Evolutionary conservation across 495 filamentous ascomycete genomes (phyloP), one percentile per base, ranked within the genome.

Genomic region (Cenococcum geophilum): DNA sequence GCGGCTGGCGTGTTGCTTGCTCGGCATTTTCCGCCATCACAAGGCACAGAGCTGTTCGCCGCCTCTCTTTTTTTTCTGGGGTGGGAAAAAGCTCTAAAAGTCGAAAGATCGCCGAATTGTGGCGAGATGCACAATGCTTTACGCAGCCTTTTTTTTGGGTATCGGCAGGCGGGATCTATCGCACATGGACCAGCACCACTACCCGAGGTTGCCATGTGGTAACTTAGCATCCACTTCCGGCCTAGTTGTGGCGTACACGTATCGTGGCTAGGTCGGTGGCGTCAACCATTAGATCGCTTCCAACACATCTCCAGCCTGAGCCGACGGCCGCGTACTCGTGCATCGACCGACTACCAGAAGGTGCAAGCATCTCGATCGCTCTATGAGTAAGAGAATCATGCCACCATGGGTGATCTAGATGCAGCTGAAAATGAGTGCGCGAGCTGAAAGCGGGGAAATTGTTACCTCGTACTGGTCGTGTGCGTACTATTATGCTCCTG

Each of bases 271-370:
- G n/a, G n/a, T n/a, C n/a, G n/a, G 55, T 57, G 35, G 55, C 55
- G 55, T 23, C 16, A 42, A 45, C 45, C 55, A 4, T 37, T 21
- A 20, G 55, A 36, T 27, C 32, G 21, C 21, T 27, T 8, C n/a
- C 27, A 8, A 34, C n/a, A n/a, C 8, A 35, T 6, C 40, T n/a
- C 35, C 8, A 57, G 27, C 27, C 37, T 20, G n/a, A 43, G 55
- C 25, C 36, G 35, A 45, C 18, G 49, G 57, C 47, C 57, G 57
- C 57, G 57, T 59, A 48, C 40, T 50, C 23, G 12, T n/a, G 43
- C 42, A 48, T 42, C 57, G n/a, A 50, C 57, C 40, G 23, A 20
- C 9, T 49, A 8, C 36, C 36, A 14, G 8, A 40, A 6, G 6
- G 8, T 8, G 8, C 8, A 6, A 40, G 36, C 36, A 40, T 40